phyloP scores from a whole-genome alignment of 2,329 filamentous ascomycete genomes.

The Venturiaceae sp. region DNA sequence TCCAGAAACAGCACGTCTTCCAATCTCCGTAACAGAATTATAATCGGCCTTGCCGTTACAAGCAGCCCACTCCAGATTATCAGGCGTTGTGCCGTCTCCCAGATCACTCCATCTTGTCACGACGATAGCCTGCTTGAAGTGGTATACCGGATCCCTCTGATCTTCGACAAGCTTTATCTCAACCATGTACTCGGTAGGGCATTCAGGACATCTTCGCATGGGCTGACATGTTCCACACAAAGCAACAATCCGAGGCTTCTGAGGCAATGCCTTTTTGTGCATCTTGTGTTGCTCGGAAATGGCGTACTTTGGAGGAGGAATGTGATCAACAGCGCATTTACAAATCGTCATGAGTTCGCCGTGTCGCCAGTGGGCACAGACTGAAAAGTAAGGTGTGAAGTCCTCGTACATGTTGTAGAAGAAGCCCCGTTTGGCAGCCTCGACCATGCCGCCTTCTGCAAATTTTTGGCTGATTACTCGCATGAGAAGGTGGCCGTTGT shows the following conservation, averaged over 20 bases:
- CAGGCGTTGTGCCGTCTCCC: constrained; percentile 43
- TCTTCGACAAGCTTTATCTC: constrained; percentile 52
- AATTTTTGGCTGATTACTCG: constrained; percentile 47
- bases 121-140: constrained; percentile 51
- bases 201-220: constrained; percentile 51
- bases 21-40: constrained; percentile 44
- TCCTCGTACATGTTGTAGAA: constrained; percentile 45
- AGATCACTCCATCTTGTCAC: constrained; percentile 54
- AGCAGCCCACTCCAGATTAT: constrained; percentile 45
- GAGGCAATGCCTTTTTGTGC: constrained; percentile 31
- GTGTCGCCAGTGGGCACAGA: constrained; percentile 53
- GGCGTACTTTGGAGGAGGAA: constrained; percentile 37
- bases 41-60: constrained; percentile 34
- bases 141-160: constrained; percentile 26
- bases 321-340: constrained; percentile 51
- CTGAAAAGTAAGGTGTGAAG: constrained; percentile 49
- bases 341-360: constrained; percentile 49
- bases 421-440: constrained; percentile 35
- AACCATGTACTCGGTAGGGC: constrained; percentile 52
- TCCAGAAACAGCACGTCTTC: constrained; percentile 46
- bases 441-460: constrained; percentile 41
- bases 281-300: constrained; percentile 32
- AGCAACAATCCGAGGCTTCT: constrained; percentile 19
- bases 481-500: constrained; percentile 45
- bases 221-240: constrained; percentile 47